These are phyloP conservation scores for Annulohypoxylon stygium DNA, from an alignment of 495 filamentous ascomycete genomes.

Conservation along the genomic window DNA sequence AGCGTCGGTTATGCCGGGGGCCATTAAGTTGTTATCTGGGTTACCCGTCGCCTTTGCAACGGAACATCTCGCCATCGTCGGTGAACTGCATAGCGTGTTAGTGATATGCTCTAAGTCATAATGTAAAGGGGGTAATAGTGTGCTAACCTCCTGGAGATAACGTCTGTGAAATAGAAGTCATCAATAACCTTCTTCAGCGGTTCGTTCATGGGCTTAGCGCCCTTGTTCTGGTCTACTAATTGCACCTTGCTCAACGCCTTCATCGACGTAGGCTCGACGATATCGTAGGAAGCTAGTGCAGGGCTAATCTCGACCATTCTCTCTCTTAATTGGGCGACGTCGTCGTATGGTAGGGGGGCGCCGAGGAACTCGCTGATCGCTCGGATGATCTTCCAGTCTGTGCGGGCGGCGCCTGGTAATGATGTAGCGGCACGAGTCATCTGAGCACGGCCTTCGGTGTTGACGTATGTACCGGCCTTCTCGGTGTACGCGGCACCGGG, in stretches of 20 bases:
- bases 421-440: constrained; percentile 89
- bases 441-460: constrained; percentile 96
- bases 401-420: constrained; percentile 86
- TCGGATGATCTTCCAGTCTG: constrained; percentile 99
- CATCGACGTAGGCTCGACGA: constrained; percentile 83
- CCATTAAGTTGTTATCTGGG: constrained; percentile 88
- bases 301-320: constrained; percentile 97
- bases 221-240: constrained; percentile 95
- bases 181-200: constrained; percentile 86
- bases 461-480: constrained; percentile 96
- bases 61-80: constrained; percentile 96
- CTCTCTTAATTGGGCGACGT: constrained; percentile 85
- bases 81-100: constrained; percentile 72
- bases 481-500: constrained; percentile 96
- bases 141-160: constrained; percentile 89
- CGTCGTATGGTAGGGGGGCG: constrained; percentile 88
- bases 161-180: constrained; percentile 98
- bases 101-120: constrained; percentile 3
- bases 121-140: not conserved
- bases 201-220: constrained; percentile 71
- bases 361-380: constrained; percentile 93
- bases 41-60: constrained; percentile 79
- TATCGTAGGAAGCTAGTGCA: constrained; percentile 86
- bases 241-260: constrained; percentile 85
- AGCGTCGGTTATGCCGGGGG: constrained; percentile 73